Evolutionary conservation across 108 stramenopile species (phyloP), one percentile per base, ranked within the genome.

Genomic region (Cyclotella sp.): DNA sequence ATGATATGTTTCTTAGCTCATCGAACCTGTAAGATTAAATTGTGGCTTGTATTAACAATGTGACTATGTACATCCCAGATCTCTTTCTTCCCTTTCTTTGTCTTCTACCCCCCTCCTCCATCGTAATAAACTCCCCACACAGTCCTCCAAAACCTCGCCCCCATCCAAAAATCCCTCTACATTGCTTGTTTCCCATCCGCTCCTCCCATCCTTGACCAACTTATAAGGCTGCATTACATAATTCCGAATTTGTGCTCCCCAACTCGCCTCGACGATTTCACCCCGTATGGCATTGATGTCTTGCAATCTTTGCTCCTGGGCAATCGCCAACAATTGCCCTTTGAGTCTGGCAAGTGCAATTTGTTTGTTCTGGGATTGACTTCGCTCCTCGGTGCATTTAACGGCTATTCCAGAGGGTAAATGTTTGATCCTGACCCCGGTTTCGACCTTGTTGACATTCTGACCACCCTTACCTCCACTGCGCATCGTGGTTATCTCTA

Each of bases 401-500:
- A 98, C 92, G 16, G 85, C 82, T 40, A 97, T 80, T n/a, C 98
- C 98, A 27, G 91, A 94, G 1, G 99, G 99, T n/a, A 96, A n/a
- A 76, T 99, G 99, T 26, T 92, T 97, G 66, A 99, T 86, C 45
- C 99, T 89, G 3, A 99, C 97, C 13, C 96, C 99, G 27, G 93
- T 93, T 64, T 98, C 96, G n/a, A 98, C 98, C 79, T 98, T 99
- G 86, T 99, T 99, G n/a, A 99, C 99, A 77, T 97, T 96, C 83
- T 99, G 99, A n/a, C 99, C 99, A 13, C 99, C 99, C 28, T 94
- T 92, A 0, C 99, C 99, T 21, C 95, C 91, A 54, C 91, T 82
- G 11, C 94, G 73, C 91, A 97, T 91, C 24, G 91, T 88, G 12
- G 91, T 94, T 18, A 96, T 89, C 63, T 94, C 95, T 70, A 93